Base-by-base conservation (phyloP, 495 filamentous ascomycete genomes). In the Penicillium odoratum region DNA sequence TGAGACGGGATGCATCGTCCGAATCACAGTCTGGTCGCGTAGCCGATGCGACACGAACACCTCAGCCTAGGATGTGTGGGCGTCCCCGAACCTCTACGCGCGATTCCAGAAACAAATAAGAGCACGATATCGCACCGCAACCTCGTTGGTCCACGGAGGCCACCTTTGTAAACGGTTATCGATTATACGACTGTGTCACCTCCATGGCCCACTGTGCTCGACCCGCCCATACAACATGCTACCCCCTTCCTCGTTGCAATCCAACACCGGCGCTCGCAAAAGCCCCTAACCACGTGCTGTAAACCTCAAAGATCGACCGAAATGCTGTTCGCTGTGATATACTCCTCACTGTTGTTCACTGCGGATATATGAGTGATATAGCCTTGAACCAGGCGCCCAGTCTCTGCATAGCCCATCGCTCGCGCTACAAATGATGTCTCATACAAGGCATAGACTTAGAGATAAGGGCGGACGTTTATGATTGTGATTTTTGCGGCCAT, bases 341-440 rank as follows among this genome's bases (percentile, higher is more conserved):
- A 38, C 34, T 38, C 34, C 34, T 38, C 34, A 38, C 34, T 10
- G 34, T 38, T 38, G 13, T 10, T 10, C 34, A 38, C 34, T 7
- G 43, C n/a, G 43, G 43, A 46, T 21, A 1, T 46, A 7, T 21
- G 43, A 26, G 43, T 46, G 43, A 46, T 46, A 3, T n/a, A n/a
- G n/a, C 13, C 43, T 10, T 46, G 43, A 25, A 18, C 43, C 43
- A 3, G 16, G 43, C 43, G 25, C 43, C n/a, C 43, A 46, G 11
- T 46, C 43, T 46, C 43, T 46, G 43, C 43, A 46, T 46, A 46
- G 43, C 43, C 43, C 43, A 25, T 16, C 43, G 43, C 43, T 46
- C 16, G n/a, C 43, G 43, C 16, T 46, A 46, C 43, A 46, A 46
- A 5, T 46, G 11, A 46, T 46, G 6, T 44, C 11, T 21, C 43